Conservation (phyloP, 352 stramenopile genomes). For the Pythium plurisporium region DNA sequence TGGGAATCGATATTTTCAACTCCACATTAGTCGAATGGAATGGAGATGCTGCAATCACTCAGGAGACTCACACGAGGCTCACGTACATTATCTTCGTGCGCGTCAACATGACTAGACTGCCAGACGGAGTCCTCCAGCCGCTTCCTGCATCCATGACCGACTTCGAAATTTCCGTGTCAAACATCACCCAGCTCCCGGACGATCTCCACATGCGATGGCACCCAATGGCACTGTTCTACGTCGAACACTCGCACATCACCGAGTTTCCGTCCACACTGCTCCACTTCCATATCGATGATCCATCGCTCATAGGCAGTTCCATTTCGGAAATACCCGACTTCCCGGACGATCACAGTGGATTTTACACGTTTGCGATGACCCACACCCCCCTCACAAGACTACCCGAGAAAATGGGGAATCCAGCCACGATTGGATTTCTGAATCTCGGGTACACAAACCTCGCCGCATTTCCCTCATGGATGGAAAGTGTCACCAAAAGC, state of each 20-base stretch:
- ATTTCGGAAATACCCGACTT: conserved; percentile 11
- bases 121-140: conserved; percentile 12
- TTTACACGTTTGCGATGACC: conserved; percentile 14
- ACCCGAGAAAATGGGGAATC: conserved; percentile 12
- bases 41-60: conserved; percentile 17
- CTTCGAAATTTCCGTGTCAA: conserved; percentile 25
- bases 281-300: conserved; percentile 11
- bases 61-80: conserved; percentile 16
- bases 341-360: background rate
- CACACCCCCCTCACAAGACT: conserved; percentile 25
- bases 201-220: conserved; percentile 20
- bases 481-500: conserved; percentile 2
- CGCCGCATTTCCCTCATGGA: conserved; percentile 24
- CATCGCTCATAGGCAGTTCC: conserved; percentile 19
- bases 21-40: conserved; percentile 25
- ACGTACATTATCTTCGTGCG: conserved; percentile 21
- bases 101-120: conserved; percentile 32
- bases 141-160: conserved; percentile 22
- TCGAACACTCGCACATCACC: conserved; percentile 19
- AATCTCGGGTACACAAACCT: conserved; percentile 30
- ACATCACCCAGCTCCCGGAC: conserved; percentile 16
- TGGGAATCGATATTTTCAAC: conserved; percentile 36
- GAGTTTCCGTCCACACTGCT: conserved; percentile 12
- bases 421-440: conserved; percentile 26
- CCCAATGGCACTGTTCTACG: conserved; percentile 18